phyloP scores from a whole-genome alignment of 805 yeast species.

The Schizosaccharomyces osmophilus region DNA sequence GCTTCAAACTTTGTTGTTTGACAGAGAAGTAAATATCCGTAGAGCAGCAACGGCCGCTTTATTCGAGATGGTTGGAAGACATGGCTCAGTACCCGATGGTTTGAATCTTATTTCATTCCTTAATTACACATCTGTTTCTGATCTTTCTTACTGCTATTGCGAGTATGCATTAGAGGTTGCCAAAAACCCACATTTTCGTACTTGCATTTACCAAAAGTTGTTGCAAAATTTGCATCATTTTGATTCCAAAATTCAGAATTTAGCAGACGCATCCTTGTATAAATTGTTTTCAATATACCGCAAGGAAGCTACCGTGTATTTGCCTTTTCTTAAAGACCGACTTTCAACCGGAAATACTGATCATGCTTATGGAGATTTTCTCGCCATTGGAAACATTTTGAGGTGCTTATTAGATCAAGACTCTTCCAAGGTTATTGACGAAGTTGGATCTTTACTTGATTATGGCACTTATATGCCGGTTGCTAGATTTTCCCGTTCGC shows the following conservation, averaged over 20 bases:
- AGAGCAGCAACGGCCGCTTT: constrained; percentile 69
- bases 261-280: constrained; percentile 20
- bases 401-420: too few species aligned
- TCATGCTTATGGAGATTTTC: neutral
- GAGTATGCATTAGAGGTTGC: constrained; percentile 14
- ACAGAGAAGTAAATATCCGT: constrained; percentile 46
- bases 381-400: neutral
- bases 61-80: constrained; percentile 67
- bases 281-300: neutral
- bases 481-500: too few species aligned
- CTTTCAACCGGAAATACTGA: neutral
- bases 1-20: constrained; percentile 35
- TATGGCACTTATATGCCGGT: too few species aligned
- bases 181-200: constrained; percentile 4
- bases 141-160: constrained; percentile 19
- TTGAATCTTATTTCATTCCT: constrained; percentile 31
- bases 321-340: constrained; percentile 1
- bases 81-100: constrained; percentile 15
- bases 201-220: constrained; percentile 7
- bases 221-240: constrained; percentile 12
- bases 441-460: too few species aligned
- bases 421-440: too few species aligned
- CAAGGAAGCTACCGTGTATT: neutral
- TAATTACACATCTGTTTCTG: constrained; percentile 26
- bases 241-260: constrained; percentile 20